Base-by-base conservation (phyloP, 2,329 filamentous ascomycete species). In the Aspergillus neoniger region DNA sequence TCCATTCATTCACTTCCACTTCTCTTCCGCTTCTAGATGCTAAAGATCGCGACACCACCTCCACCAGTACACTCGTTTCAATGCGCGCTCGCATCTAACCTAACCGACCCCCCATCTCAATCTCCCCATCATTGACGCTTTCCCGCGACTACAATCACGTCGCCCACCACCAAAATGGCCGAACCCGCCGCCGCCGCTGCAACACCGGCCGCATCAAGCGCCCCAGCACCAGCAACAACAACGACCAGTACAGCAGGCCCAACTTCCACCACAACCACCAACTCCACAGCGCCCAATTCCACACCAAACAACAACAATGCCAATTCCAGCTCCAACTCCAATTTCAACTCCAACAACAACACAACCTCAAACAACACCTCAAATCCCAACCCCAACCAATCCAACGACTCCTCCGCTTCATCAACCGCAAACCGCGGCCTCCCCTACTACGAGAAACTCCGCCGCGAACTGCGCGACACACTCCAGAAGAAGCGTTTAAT, bases 361-460 rank as follows among this genome's bases (percentile, higher is more conserved):
- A 66, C 59, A 28, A 36, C 32, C 5, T 36, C 32, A 14, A 28
- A 62, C 23, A 59, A 63, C 59, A 59, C 62, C 64, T 63, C 63
- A 48, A 61, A 64, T 60, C 61, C 61, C 51, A 61, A 67, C 68
- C 71, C 67, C 15, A 61, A 68, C 7, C 69, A 74, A 7, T 28
- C 23, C 14, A 9, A 69, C 70, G 58, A 67, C 21, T 36, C 49
- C 47, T 19, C 47, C 47, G 47, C 23, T 2, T 28, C 51, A 12
- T n/a, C 70, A 48, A 62, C 65, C 14, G 63, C 65, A 6, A 78
- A 74, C 63, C 79, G 80, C 61, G 80, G 80, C 25, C 67, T 82
- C 55, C 87, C 88, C 17, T 91, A 89, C 77, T 92, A 92, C 75
- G 89, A 92, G 74, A 88, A 88, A 70, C 82, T 90, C 51, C 84